Evolutionary conservation across 2,329 filamentous ascomycete species (phyloP), one percentile per base, ranked within the genome.

Genomic region (Biscogniauxia sp.): DNA sequence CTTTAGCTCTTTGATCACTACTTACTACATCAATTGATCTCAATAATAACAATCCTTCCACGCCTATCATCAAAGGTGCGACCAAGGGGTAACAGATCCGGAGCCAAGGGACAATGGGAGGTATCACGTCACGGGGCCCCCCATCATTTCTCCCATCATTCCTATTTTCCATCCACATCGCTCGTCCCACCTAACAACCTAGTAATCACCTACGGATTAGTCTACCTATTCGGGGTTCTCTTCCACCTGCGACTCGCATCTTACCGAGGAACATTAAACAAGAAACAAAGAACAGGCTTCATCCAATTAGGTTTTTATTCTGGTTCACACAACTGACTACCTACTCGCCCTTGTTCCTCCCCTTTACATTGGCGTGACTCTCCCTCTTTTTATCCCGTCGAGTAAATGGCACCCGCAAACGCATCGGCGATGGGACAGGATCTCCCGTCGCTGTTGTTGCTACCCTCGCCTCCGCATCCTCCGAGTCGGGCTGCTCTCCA

Each of bases 401-500:
- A 20, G 26, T 26, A 54, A 53, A 61, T 51, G 50, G 23, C 58
- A 20, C 23, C 23, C 49, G 19, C 41, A 52, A 57, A 51, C 53
- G 28, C 55, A 25, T 45, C 23, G 50, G 53, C 58, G 52, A 66
- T 68, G 66, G 66, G 58, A 54, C 59, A 62, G 41, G 51, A 56
- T 61, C 70, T 75, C 20, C 79, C 81, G 2, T 84, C 83, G 54
- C 79, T 89, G 23, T 80, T 92, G 41, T 79, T 92, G 17, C 78
- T 92, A 57, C 84, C 89, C 19, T 80, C 83, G 51, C 86, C 88
- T 54, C 87, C 88, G 26, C 77, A 80, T 28, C 84, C 86, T 8
- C 77, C 82, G 54, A 80, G 77, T 15, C 77, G 80, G 53, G 70
- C 76, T 11, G 73, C 81, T 0, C 77, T 92, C 63, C 80, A 79